These are phyloP conservation scores for Penicillium sclerotiorum DNA, from an alignment of 2,329 filamentous ascomycete genomes.

Conservation along the genomic window DNA sequence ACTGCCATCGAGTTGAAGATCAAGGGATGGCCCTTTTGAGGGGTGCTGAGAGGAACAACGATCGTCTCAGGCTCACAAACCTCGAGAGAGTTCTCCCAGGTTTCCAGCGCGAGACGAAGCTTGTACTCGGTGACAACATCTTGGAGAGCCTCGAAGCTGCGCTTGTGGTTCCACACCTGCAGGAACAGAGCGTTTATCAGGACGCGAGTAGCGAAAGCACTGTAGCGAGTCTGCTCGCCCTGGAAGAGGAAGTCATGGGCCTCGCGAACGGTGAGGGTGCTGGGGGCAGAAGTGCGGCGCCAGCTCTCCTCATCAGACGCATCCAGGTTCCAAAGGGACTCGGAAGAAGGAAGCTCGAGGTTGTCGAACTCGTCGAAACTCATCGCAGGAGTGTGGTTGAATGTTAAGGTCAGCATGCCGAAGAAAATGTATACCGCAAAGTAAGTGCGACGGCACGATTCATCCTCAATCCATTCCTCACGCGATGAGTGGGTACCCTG, in stretches of 20 bases:
- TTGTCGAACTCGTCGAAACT: conserved; percentile 98
- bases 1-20: conserved; percentile 98
- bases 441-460: conserved; percentile 94
- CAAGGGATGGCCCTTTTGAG: conserved; percentile 92
- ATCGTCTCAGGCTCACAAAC: conserved; percentile 90
- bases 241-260: conserved; percentile 96
- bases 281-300: conserved; percentile 73
- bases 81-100: conserved; percentile 97
- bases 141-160: conserved; percentile 94
- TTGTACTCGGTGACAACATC: conserved; percentile 99
- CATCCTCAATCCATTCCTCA: conserved; percentile 93
- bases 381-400: conserved; percentile 97
- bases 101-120: conserved; percentile 89
- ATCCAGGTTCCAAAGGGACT: conserved; percentile 90
- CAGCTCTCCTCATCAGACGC: conserved; percentile 77
- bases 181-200: conserved; percentile 99
- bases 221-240: conserved; percentile 86
- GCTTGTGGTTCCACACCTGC: conserved; percentile 98
- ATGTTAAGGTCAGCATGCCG: conserved; percentile 88
- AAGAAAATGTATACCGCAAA: conserved; percentile 99
- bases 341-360: conserved; percentile 86
- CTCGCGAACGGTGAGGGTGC: conserved; percentile 83
- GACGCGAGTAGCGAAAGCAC: conserved; percentile 92
- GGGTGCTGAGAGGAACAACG: conserved; percentile 84
- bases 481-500: conserved; percentile 74